Evolutionary conservation across 345 rosid species (phyloP).

Genomic region (Rhodomyrtus tomentosa): DNA sequence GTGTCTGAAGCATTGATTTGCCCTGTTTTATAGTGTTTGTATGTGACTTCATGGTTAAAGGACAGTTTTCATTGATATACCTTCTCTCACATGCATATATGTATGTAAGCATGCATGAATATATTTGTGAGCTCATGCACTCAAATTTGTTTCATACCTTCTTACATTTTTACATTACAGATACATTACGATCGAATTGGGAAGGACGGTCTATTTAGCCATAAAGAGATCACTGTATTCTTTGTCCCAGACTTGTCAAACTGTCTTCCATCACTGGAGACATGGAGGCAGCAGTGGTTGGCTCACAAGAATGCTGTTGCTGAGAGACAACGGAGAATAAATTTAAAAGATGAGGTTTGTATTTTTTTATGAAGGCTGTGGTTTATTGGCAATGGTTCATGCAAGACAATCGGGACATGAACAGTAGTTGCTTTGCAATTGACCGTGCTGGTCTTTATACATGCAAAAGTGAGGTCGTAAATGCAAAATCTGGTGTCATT

Average conservation of each 20-base stretch:
- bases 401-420: neutral
- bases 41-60: neutral
- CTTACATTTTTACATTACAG: slow-evolving; percentile 24
- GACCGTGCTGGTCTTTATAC: neutral
- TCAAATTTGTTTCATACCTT: neutral
- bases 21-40: neutral
- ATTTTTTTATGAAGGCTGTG: neutral
- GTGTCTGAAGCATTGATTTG: neutral
- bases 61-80: neutral
- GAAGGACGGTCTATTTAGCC: slow-evolving; percentile 71
- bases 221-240: slow-evolving; percentile 78
- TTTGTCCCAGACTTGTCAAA: slow-evolving; percentile 91
- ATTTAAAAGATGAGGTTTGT: slow-evolving; percentile 29
- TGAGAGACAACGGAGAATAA: slow-evolving; percentile 51
- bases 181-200: slow-evolving; percentile 91
- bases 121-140: neutral
- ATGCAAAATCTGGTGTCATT: neutral
- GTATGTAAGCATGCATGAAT: neutral
- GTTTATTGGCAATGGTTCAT: neutral
- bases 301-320: slow-evolving; percentile 60
- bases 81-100: neutral
- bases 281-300: slow-evolving; percentile 77
- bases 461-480: neutral
- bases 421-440: neutral
- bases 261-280: slow-evolving; percentile 75